Conservation (phyloP, 306 rosid species). For the Rubus idaeus region DNA sequence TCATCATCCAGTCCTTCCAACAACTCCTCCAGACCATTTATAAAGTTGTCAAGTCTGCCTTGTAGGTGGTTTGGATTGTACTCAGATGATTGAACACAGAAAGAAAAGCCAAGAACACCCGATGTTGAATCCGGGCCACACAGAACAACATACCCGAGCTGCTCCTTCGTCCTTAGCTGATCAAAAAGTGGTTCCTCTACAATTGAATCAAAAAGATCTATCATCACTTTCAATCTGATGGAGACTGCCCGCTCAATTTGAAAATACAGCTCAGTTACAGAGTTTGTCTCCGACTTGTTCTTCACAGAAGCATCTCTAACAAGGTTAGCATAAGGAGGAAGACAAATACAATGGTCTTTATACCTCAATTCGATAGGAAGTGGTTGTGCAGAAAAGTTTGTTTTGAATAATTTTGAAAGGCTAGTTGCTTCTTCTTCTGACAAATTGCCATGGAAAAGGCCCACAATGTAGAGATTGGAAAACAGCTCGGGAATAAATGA, state of each 20-base stretch:
- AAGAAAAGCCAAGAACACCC: conserved; percentile 77
- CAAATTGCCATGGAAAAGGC: conserved; percentile 88
- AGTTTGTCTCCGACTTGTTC: conserved; percentile 78
- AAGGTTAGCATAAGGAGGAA: conserved; percentile 68
- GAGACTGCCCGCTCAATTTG: conserved; percentile 77
- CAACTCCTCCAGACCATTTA: conserved; percentile 65
- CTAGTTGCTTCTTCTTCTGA: conserved; percentile 68
- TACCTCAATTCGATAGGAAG: conserved; percentile 69
- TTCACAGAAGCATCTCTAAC: conserved; percentile 71
- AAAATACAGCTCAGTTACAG: conserved; percentile 91
- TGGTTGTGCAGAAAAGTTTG: conserved; percentile 55
- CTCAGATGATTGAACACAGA: conserved; percentile 81
- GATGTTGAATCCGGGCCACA: conserved; percentile 64
- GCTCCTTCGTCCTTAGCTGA: conserved; percentile 97
- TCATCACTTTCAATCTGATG: conserved; percentile 60
- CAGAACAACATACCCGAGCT: conserved; percentile 89
- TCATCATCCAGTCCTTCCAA: conserved; percentile 68
- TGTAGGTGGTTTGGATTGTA: conserved; percentile 76
- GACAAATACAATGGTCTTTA: conserved; percentile 62
- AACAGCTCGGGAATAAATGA: conserved; percentile 69
- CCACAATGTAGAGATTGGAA: conserved; percentile 77
- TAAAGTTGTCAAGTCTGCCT: conserved; percentile 73
- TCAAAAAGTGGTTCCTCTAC: conserved; percentile 83
- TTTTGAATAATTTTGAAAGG: conserved; percentile 64
- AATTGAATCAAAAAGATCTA: conserved; percentile 83